Evolutionary conservation across 345 rosid species (phyloP), one percentile per base, ranked within the genome.

Genomic region (Chamaenerion angustifolium): DNA sequence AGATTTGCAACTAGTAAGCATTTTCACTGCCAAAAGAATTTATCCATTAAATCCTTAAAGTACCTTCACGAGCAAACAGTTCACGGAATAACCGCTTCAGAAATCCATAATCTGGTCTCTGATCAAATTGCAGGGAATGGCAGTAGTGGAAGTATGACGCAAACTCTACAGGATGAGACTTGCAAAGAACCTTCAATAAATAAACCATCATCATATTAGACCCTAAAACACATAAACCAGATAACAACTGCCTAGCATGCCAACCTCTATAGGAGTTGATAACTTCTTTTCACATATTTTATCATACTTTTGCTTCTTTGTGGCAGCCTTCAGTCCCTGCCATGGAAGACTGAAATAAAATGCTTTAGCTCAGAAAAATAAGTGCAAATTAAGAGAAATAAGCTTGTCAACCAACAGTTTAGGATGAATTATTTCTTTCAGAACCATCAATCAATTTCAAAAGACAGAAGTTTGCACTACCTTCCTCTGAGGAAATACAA

Each of bases 61-160:
- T 73, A 88, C 96, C 96, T 83, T 83, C 85, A 40, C 82, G 94
- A 12, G 77, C 46, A 63, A 88, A 81, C 56, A 83, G 60, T 61
- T 79, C 94, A 45, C 90, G 85, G 56, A 88, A 83, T 13, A 88
- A 76, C 17, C 94, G 85, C 73, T 83, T 88, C 64, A 88, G 69
- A 71, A 81, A 88, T 60, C 96, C 94, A 69, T 83, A 87, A 63
- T 87, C 96, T 63, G 96, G 96, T 25, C 94, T 73, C 64, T 79
- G 94, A 71, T 87, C 90, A 69, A 87, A 87, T 64, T 78, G 79
- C 64, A 81, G 60, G 15, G 96, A 83, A 67, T 81, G 94, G 67
- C 96, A 87, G 56, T 87, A 87, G 69, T 81, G 94, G 51, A 87
- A 74, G 63, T 83, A 87, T 21, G 96, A 83, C 12, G 90, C 96